Percentiles rank a stretch among this genome's conserved stretches.
Evolutionary conservation across 73 alveolate genomes (phyloP).

Genomic region (Breviolum minutum): DNA sequence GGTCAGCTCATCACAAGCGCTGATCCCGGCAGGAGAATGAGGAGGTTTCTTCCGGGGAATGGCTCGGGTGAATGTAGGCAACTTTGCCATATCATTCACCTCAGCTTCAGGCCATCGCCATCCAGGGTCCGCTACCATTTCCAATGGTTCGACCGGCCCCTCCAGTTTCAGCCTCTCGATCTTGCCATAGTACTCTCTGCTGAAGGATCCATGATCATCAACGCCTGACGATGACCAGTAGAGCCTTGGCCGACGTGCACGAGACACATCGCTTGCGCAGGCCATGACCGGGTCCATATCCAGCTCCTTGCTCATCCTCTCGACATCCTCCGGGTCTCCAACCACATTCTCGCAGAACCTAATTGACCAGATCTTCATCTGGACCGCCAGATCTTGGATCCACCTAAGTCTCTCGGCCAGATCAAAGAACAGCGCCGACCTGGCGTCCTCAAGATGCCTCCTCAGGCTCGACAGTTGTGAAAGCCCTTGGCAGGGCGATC

Average conservation of each 20-base stretch:
- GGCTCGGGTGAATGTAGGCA: constrained; percentile 4
- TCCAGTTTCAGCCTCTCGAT: background rate
- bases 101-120: background rate
- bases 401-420: background rate
- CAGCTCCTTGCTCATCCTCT: background rate
- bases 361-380: background rate
- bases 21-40: no score
- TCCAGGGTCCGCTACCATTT: background rate
- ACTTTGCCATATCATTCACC: background rate
- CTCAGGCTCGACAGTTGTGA: background rate
- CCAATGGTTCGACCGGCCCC: background rate
- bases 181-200: background rate
- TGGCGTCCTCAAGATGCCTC: background rate
- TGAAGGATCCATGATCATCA: no score
- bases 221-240: background rate
- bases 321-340: background rate
- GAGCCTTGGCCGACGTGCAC: background rate
- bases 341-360: background rate
- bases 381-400: background rate
- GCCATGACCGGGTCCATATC: background rate
- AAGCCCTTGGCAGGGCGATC: background rate
- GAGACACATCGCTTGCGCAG: background rate
- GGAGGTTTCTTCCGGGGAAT: background rate
- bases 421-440: background rate
- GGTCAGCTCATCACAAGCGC: background rate